Conservation (phyloP, 306 rosid species). For the Echinosophora koreensis region DNA sequence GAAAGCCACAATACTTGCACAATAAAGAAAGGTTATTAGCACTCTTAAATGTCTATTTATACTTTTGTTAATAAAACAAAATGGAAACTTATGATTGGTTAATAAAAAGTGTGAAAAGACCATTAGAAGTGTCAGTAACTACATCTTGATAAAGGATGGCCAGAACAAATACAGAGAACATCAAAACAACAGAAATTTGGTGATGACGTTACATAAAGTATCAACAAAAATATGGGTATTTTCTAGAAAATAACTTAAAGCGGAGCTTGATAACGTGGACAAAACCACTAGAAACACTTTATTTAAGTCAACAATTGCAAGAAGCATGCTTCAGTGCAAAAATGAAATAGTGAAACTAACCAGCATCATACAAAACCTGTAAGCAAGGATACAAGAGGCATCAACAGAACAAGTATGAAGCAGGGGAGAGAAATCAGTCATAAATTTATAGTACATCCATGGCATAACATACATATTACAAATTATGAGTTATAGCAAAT, state of each 20-base stretch:
- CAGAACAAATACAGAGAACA: background rate
- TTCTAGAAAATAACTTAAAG: background rate
- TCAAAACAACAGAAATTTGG: background rate
- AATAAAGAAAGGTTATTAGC: too few species aligned
- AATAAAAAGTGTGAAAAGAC: too few species aligned
- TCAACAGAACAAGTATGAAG: background rate
- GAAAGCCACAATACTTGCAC: conserved; percentile 35
- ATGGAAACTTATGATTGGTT: too few species aligned
- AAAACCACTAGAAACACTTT: background rate
- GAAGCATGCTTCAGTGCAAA: background rate
- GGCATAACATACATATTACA: conserved; percentile 21
- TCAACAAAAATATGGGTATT: background rate
- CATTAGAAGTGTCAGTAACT: too few species aligned
- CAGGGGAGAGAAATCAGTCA: background rate
- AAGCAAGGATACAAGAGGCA: conserved; percentile 10
- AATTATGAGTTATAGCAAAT: conserved; percentile 3
- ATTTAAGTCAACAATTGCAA: background rate
- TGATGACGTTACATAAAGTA: background rate
- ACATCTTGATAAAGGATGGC: background rate
- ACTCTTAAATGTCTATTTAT: too few species aligned
- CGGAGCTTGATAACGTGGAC: background rate
- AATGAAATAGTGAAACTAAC: background rate
- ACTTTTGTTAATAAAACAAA: too few species aligned
- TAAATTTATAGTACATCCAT: conserved; percentile 21
- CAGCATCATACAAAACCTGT: background rate